Base-by-base conservation (phyloP, 202 grass and related monocot genomes). In the Schoenoplectus triqueter region DNA sequence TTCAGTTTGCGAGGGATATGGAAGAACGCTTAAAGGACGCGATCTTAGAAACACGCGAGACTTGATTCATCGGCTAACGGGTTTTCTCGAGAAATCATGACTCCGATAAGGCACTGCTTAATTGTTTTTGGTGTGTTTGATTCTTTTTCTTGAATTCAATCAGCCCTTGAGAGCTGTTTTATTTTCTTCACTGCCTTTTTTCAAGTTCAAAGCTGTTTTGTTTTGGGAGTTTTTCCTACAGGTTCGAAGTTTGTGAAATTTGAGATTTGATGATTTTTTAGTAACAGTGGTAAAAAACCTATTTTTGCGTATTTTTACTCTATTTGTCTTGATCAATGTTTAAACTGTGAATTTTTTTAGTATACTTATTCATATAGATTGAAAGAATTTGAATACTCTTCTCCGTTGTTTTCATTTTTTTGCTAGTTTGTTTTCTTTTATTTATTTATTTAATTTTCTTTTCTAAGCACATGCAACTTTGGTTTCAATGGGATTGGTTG, bases 1-100 rank as follows among this genome's bases (percentile, higher is more conserved):
- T 52, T 91, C 92, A 45, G 79, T 97, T 84, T 97, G 90, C 81
- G 84, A 80, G 19, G 94, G 94, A 8, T 64, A 81, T 13, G 94
- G 92, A 4, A 86, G 94, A 78, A 97, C 92, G 66, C 92, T 91
- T 75, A 97, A 97, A 86, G 94, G 94, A 39, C 89, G 90, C 8
- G 90, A 97, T 78, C 90, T 94, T 63, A 69, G 9, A 5, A 71
- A 40, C 64, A 73, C 86, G 75, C 86, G 92, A 76, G 85, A 68
- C 19, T 60, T 86, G 70, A 85, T 93, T 42, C 92, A 91, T 66
- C 90, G 89, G 59, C 87, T 89, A 82, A 97, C 92, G 31, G 89
- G 92, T 0, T 97, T 91, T 84, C 86, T 97, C 70, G 95, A 97
- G 86, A 85, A 42, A 74, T 91, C 44, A 86, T 11, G 0, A 20